Percentiles rank a stretch among this genome's conserved stretches.
phyloP scores from a whole-genome alignment of 768 basidiomycete genomes.

The Cyclocybe aegerita region DNA sequence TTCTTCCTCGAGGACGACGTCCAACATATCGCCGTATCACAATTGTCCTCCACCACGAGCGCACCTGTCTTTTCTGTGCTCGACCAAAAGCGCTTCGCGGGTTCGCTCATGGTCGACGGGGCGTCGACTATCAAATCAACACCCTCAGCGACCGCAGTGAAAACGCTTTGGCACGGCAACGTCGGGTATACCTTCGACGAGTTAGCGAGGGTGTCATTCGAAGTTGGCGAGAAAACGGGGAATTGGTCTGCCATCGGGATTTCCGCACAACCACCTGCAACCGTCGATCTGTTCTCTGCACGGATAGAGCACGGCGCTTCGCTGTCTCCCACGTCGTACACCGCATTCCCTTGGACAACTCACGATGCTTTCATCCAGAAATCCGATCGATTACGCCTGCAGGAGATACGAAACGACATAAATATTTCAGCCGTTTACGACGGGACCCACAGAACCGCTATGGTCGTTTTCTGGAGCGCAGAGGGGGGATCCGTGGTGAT shows the following conservation, averaged over 20 bases:
- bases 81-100: conserved; percentile 56
- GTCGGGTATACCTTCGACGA: conserved; percentile 52
- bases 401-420: conserved; percentile 45
- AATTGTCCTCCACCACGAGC: conserved; percentile 41
- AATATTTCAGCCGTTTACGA: conserved; percentile 55
- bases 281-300: conserved; percentile 64
- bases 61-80: conserved; percentile 62
- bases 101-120: conserved; percentile 43
- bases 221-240: conserved; percentile 51
- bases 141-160: conserved; percentile 12
- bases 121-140: conserved; percentile 6
- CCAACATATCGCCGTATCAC: conserved; percentile 61
- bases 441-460: conserved; percentile 32
- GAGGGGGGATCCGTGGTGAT: conserved; percentile 44
- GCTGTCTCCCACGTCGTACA: conserved; percentile 46
- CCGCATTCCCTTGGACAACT: conserved; percentile 51
- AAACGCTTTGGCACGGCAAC: conserved; percentile 61
- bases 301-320: conserved; percentile 47
- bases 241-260: conserved; percentile 65
- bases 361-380: conserved; percentile 40
- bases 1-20: conserved; percentile 68
- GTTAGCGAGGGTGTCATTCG: conserved; percentile 33
- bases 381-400: conserved; percentile 25
- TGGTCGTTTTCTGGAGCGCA: conserved; percentile 57
- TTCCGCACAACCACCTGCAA: conserved; percentile 54